phyloP scores from a whole-genome alignment of 306 rosid genomes.

The Ziziphus jujuba region DNA sequence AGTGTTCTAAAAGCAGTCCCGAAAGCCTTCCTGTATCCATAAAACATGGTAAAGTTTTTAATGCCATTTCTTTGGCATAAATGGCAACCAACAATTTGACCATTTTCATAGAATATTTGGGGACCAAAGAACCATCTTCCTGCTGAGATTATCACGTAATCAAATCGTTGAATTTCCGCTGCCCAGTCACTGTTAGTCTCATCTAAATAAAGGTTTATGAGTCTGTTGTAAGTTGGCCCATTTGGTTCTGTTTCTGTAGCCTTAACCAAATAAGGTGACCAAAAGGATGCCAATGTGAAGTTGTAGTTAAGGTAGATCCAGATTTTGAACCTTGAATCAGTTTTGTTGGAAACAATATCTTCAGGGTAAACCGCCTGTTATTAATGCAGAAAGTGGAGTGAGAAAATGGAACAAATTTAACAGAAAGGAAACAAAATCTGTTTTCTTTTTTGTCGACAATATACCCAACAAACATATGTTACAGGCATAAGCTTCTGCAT shows the following conservation, averaged over 20 bases:
- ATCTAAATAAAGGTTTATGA: slow-evolving; percentile 8
- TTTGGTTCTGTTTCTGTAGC: neutral
- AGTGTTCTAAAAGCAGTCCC: neutral
- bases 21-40: slow-evolving; percentile 8
- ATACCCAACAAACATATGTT: no score
- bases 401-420: no score
- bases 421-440: neutral
- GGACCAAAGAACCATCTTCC: slow-evolving; percentile 21
- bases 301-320: slow-evolving; percentile 4
- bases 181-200: slow-evolving; percentile 4
- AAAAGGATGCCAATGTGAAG: slow-evolving; percentile 14
- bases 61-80: slow-evolving; percentile 3
- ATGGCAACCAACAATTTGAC: slow-evolving; percentile 10
- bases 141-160: slow-evolving; percentile 3
- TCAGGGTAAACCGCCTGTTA: slow-evolving; percentile 11
- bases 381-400: neutral
- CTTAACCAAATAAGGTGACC: slow-evolving; percentile 16
- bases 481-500: no score
- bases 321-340: neutral
- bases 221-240: neutral
- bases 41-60: slow-evolving; percentile 7
- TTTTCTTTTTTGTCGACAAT: no score
- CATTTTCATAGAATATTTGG: slow-evolving; percentile 3
- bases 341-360: neutral
- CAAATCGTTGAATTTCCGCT: neutral